phyloP scores from a whole-genome alignment of 2,329 filamentous ascomycete genomes.

The Metarhizium rileyi region DNA sequence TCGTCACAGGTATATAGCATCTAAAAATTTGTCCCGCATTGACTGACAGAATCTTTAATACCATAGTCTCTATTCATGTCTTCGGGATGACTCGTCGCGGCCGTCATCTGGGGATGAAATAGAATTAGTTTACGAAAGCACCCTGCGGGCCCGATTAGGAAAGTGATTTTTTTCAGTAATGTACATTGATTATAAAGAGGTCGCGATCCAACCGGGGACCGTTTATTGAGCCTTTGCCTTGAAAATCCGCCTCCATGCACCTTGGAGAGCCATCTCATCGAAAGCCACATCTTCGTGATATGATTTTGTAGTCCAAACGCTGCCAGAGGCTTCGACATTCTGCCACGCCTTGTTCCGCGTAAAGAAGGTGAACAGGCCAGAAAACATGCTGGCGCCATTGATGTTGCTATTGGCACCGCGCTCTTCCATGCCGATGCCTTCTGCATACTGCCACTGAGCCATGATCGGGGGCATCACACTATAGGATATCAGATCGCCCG shows the following conservation, averaged over 20 bases:
- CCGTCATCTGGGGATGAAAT: too few species aligned
- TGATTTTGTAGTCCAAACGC: not conserved
- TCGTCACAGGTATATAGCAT: too few species aligned
- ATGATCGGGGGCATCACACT: slow-evolving; percentile 15
- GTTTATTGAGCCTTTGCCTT: not conserved
- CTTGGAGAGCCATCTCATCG: not conserved
- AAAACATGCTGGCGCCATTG: not conserved
- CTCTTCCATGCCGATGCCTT: slow-evolving; percentile 14
- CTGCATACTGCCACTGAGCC: slow-evolving; percentile 16
- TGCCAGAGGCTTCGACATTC: not conserved
- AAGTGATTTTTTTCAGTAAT: too few species aligned
- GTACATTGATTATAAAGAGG: too few species aligned
- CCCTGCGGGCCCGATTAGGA: too few species aligned
- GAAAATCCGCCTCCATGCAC: not conserved
- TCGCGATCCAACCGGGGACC: too few species aligned
- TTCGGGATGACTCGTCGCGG: too few species aligned
- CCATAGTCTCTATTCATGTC: too few species aligned
- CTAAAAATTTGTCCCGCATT: too few species aligned
- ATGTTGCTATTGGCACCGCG: slow-evolving; percentile 14
- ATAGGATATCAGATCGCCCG: slow-evolving; percentile 14
- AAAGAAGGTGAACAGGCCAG: not conserved
- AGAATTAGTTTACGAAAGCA: too few species aligned
- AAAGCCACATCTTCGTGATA: not conserved
- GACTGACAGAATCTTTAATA: too few species aligned
- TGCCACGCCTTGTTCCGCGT: not conserved